Base-by-base conservation (phyloP, 176 grass and related monocot genomes). In the Pontederia crassipes region DNA sequence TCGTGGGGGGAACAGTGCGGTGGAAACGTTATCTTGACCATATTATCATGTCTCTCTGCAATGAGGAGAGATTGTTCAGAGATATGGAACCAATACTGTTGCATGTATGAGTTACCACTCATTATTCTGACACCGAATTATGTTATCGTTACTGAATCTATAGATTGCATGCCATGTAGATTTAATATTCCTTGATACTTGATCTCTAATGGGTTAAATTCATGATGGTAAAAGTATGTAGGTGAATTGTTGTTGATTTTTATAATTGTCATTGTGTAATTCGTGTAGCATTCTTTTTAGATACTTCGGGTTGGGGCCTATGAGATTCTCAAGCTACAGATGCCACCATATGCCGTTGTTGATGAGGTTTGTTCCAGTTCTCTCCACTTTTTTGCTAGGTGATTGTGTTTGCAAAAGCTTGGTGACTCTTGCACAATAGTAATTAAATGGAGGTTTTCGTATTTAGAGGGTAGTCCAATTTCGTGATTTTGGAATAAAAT, bases 1-100 rank as follows among this genome's bases (percentile, higher is more conserved):
- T 96, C 62, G 92, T 90, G 66, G 92, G 80, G 46, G 86, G 91
- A 73, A 90, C 80, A 71, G 78, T 96, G 49, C 78, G 83, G 65
- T 96, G 86, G 91, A 87, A 80, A 70, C 80, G 83, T 2, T 90
- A 88, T 78, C 81, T 96, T 78, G 91, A 96, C 72, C 80, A 85
- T 75, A 86, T 96, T 17, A 96, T 96, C 69, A 84, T 82, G 81
- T 96, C 86, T 40, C 62, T 96, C 46, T 96, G 91, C 62, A 84
- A 59, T 46, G 78, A 90, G 48, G 81, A 87, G 74, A 87, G 72
- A 63, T 63, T 84, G 63, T 96, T 90, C 80, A 87, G 73, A 55
- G 84, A 78, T 27, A 96, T 96, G 87, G 86, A 96, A 62, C 92
- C 87, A 28, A 80, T 96, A 7, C 75, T 96, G 54, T 62, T 96